Conservation (phyloP, 768 basidiomycete species). For the Cytidiella melzeri region DNA sequence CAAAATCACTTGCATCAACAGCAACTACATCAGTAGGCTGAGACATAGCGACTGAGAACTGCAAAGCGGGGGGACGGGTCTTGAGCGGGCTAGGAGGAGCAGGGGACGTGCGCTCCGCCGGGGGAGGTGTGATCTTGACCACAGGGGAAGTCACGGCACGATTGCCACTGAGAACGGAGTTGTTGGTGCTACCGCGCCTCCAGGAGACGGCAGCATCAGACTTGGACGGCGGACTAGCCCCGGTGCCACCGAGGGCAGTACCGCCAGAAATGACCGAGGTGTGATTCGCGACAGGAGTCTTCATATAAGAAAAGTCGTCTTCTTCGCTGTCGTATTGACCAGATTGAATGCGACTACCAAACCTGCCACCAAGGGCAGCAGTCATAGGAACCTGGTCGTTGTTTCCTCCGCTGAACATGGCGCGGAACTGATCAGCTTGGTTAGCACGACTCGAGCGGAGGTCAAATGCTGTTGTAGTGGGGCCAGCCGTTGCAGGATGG, state of each 20-base stretch:
- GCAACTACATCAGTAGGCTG: constrained; percentile 37
- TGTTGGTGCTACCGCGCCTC: constrained; percentile 66
- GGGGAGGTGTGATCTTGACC: constrained; percentile 71
- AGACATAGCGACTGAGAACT: constrained; percentile 27
- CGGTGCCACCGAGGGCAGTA: constrained; percentile 44
- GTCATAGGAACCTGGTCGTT: constrained; percentile 77
- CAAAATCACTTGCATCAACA: constrained; percentile 48
- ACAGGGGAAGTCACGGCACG: constrained; percentile 41
- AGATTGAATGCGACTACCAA: constrained; percentile 56
- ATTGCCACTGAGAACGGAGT: constrained; percentile 65
- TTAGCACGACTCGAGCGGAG: constrained; percentile 57
- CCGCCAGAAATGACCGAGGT: constrained; percentile 71
- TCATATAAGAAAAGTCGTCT: constrained; percentile 17
- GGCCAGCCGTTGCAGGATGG: constrained; percentile 71
- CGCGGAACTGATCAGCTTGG: constrained; percentile 60
- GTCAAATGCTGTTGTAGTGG: constrained; percentile 58
- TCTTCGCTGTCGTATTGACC: constrained; percentile 38
- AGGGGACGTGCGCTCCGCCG: constrained; percentile 52
- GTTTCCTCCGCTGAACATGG: constrained; percentile 46
- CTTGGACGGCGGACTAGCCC: constrained; percentile 52
- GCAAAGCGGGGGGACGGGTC: constrained; percentile 60
- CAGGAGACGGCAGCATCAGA: constrained; percentile 76
- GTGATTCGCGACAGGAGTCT: constrained; percentile 48
- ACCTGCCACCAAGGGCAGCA: constrained; percentile 69
- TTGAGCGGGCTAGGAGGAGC: constrained; percentile 30